These are phyloP conservation scores for Cenchrus purpureus DNA, from an alignment of 176 grass and related monocot species.

Conservation along the genomic window DNA sequence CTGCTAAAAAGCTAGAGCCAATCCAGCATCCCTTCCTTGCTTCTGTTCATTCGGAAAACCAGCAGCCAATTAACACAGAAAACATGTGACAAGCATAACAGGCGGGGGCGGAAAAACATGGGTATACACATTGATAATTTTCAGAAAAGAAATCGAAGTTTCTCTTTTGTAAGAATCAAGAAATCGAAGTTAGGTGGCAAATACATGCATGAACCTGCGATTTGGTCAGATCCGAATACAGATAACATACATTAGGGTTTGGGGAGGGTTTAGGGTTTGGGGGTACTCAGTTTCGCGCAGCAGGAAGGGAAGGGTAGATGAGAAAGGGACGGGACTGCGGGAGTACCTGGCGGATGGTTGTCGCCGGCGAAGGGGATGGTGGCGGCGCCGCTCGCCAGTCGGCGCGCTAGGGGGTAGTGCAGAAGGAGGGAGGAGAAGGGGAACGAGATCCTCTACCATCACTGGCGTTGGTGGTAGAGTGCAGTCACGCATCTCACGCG, in stretches of 20 bases:
- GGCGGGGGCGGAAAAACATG: conserved; percentile 7
- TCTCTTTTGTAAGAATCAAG: neutral
- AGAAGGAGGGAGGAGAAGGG: neutral
- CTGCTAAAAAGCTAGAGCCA: conserved; percentile 28
- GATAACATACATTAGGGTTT: conserved; percentile 1
- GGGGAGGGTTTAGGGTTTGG: neutral
- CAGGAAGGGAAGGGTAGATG: neutral
- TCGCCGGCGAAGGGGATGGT: neutral
- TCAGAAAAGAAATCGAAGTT: neutral
- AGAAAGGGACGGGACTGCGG: neutral
- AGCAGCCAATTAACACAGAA: conserved; percentile 31
- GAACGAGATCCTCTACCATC: neutral
- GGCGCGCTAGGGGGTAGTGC: neutral
- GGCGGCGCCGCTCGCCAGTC: neutral
- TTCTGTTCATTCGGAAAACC: conserved; percentile 46
- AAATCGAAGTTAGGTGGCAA: neutral
- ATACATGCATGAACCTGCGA: neutral
- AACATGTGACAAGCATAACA: conserved; percentile 44
- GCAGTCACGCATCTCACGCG: neutral
- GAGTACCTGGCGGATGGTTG: neutral
- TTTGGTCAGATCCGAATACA: conserved; percentile 14
- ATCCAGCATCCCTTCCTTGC: conserved; percentile 39
- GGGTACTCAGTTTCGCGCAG: neutral
- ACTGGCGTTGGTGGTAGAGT: neutral
- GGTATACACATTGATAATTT: neutral